Evolutionary conservation across 2,329 filamentous ascomycete species (phyloP).

Genomic region (Anthostomella pinea): DNA sequence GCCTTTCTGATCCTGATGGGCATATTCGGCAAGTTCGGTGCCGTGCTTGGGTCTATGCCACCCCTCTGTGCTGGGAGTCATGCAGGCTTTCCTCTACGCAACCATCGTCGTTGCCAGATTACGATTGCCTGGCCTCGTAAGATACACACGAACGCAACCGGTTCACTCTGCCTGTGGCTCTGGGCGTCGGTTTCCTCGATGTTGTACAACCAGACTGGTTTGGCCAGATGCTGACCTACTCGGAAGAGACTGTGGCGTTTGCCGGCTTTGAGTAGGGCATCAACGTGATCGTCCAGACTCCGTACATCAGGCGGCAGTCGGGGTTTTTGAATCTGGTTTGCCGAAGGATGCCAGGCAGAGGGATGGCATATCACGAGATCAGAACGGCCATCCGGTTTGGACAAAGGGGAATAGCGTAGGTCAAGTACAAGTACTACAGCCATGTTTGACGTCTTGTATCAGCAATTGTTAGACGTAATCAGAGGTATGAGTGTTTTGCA

Average conservation of each 20-base stretch:
- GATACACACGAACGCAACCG: constrained; percentile 62
- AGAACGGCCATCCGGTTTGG: constrained; percentile 11
- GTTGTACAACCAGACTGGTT: constrained; percentile 41
- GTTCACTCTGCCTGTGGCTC: constrained; percentile 61
- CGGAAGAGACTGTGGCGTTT: constrained; percentile 34
- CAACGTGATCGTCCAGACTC: constrained; percentile 39
- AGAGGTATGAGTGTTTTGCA: too few species aligned
- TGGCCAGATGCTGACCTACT: constrained; percentile 35
- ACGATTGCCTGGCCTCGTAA: constrained; percentile 60
- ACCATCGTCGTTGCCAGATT: constrained; percentile 65
- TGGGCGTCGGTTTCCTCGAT: constrained; percentile 56
- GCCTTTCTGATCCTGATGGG: constrained; percentile 68
- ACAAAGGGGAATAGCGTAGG: constrained; percentile 4
- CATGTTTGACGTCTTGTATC: too few species aligned
- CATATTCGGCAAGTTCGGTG: constrained; percentile 63
- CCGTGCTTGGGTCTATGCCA: constrained; percentile 65
- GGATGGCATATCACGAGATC: constrained; percentile 22
- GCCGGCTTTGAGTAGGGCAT: constrained; percentile 39
- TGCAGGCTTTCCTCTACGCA: constrained; percentile 64
- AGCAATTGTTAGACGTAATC: neutral
- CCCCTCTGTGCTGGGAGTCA: constrained; percentile 44
- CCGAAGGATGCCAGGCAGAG: constrained; percentile 30
- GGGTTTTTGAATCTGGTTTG: constrained; percentile 42
- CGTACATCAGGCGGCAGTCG: constrained; percentile 39
- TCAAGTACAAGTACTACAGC: too few species aligned